Conservation (phyloP, 495 filamentous ascomycete genomes). For the Penicillium psychrofluorescens region DNA sequence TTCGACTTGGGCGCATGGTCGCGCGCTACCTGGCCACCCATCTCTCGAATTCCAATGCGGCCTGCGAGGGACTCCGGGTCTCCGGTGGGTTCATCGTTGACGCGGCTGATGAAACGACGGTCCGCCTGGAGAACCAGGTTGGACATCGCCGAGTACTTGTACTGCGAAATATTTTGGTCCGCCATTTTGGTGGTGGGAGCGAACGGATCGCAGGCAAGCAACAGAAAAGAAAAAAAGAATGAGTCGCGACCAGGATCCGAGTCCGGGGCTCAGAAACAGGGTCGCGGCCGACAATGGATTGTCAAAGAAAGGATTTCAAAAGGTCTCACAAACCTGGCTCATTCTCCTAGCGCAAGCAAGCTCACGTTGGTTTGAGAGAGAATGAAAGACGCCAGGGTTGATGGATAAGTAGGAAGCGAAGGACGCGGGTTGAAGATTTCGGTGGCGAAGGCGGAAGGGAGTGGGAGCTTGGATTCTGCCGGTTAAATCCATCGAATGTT, state of each 20-base stretch:
- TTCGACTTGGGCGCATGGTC: constrained; percentile 77
- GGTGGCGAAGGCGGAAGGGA: constrained; percentile 36
- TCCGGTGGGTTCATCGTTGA: constrained; percentile 90
- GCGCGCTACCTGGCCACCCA: constrained; percentile 77
- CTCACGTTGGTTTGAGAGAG: constrained; percentile 15
- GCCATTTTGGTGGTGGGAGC: constrained; percentile 53
- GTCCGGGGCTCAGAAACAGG: constrained; percentile 29
- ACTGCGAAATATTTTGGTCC: constrained; percentile 93
- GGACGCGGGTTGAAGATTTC: constrained; percentile 32
- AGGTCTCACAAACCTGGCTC: constrained; percentile 36
- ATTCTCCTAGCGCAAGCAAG: constrained; percentile 31
- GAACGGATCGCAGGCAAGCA: constrained; percentile 6
- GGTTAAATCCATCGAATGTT: neutral
- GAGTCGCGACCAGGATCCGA: constrained; percentile 25
- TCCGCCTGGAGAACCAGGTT: constrained; percentile 99
- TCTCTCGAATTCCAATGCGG: constrained; percentile 84
- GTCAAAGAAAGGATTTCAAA: constrained; percentile 8
- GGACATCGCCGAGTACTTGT: constrained; percentile 99
- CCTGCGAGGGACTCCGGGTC: constrained; percentile 97
- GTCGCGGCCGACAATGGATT: constrained; percentile 7
- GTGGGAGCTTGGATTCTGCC: constrained; percentile 21
- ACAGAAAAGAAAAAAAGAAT: constrained; percentile 12
- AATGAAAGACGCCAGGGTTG: constrained; percentile 22
- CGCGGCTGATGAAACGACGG: constrained; percentile 85
- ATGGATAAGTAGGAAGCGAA: constrained; percentile 11